These are phyloP conservation scores for Phialocephala sp. DNA, from an alignment of 2,329 filamentous ascomycete species.

Conservation along the genomic window DNA sequence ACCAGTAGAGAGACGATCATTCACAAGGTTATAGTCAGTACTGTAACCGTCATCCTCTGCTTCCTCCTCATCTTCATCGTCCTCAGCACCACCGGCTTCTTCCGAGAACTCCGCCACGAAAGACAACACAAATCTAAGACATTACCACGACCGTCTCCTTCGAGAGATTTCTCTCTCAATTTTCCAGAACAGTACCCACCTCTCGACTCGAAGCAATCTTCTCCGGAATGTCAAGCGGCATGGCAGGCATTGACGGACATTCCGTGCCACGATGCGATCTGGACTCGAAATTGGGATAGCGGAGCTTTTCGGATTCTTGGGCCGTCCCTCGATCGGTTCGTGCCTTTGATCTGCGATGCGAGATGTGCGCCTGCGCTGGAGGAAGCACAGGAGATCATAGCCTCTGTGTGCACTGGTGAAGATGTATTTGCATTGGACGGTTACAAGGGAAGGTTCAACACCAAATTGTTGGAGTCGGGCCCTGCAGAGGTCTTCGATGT, in stretches of 20 bases:
- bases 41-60: not conserved
- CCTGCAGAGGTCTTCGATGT: conserved; percentile 5
- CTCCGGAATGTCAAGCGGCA: conserved; percentile 6
- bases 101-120: not conserved
- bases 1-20: not conserved
- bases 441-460: not conserved
- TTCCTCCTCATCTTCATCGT: not conserved
- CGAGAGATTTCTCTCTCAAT: conserved; percentile 9
- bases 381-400: not conserved
- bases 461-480: not conserved
- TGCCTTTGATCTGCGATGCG: conserved; percentile 10
- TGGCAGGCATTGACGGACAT: conserved; percentile 1
- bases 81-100: not conserved
- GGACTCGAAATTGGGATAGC: conserved; percentile 6
- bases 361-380: not conserved
- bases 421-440: not conserved
- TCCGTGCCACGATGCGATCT: conserved; percentile 11
- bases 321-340: not conserved
- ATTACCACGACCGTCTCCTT: not conserved
- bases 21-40: not conserved
- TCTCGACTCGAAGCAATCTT: not conserved
- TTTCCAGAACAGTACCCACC: conserved; percentile 7
- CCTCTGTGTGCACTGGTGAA: not conserved
- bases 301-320: not conserved
- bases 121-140: not conserved